Conservation (phyloP, 148 eudicot species). For the Nepenthes mirabilis region DNA sequence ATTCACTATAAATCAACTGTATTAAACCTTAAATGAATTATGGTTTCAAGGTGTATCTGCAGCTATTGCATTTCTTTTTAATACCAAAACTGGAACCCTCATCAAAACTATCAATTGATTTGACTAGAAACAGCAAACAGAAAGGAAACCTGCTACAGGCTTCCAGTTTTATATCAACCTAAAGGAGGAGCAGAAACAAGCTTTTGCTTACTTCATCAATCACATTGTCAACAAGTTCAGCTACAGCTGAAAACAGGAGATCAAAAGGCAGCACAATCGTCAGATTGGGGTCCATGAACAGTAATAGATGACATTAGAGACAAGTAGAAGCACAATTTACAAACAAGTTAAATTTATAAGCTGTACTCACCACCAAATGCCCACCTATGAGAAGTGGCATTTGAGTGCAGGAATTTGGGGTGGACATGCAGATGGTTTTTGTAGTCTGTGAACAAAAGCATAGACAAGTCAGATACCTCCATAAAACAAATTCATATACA, state of each 20-base stretch:
- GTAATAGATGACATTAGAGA: not conserved
- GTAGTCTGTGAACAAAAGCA: conserved; percentile 23
- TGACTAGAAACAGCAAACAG: not conserved
- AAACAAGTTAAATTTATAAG: conserved; percentile 2
- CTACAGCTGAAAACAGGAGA: conserved; percentile 51
- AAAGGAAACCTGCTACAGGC: no score
- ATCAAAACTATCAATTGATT: not conserved
- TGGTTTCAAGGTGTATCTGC: not conserved
- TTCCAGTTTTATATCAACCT: no score
- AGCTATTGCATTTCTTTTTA: not conserved
- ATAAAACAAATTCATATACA: conserved; percentile 1
- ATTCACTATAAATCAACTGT: not conserved
- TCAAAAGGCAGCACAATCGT: not conserved
- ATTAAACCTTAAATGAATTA: not conserved
- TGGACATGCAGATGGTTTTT: conserved; percentile 54
- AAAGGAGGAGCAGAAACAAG: not conserved
- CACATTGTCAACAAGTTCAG: conserved; percentile 91
- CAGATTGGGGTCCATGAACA: conserved; percentile 6
- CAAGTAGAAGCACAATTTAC: conserved; percentile 2
- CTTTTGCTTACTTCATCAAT: conserved; percentile 64
- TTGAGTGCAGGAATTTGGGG: conserved; percentile 86
- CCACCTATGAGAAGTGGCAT: conserved; percentile 97
- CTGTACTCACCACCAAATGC: conserved; percentile 67
- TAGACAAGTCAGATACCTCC: not conserved
- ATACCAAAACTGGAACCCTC: not conserved